phyloP scores from a whole-genome alignment of 768 basidiomycete genomes.

The Tylopilus sp. region DNA sequence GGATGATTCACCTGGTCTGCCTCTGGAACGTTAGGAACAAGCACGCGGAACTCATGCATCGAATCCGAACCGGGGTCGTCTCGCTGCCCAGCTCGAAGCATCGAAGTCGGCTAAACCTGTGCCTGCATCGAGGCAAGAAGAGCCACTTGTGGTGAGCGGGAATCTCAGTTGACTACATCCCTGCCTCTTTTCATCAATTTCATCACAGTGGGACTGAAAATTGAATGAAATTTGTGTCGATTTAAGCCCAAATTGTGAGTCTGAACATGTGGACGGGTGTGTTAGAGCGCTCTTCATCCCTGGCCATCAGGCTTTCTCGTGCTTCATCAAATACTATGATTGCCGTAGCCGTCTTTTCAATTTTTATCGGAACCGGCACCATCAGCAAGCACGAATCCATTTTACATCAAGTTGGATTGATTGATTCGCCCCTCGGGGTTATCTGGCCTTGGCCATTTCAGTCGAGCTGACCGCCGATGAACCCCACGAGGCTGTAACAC shows the following conservation, averaged over 20 bases:
- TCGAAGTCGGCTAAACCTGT: conserved; percentile 34
- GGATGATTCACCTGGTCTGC: conserved; percentile 21
- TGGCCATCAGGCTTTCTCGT: conserved; percentile 35
- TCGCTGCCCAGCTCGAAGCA: conserved; percentile 41
- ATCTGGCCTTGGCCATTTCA: conserved; percentile 22
- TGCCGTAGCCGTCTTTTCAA: conserved; percentile 28
- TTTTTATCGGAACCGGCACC: conserved; percentile 32
- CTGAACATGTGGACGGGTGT: conserved; percentile 19
- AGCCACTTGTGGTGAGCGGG: conserved; percentile 43
- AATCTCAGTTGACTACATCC: conserved; percentile 13
- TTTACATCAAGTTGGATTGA: conserved; percentile 22
- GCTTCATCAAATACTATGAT: conserved; percentile 30
- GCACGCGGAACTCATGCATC: conserved; percentile 40
- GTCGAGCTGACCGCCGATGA: conserved; percentile 20
- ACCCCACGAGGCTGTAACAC: conserved; percentile 31
- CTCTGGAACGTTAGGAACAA: conserved; percentile 32
- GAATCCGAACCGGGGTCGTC: conserved; percentile 45
- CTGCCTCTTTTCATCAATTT: conserved; percentile 29
- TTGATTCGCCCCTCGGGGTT: conserved; percentile 31
- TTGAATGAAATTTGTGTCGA: conserved; percentile 22
- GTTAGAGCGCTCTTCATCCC: conserved; percentile 21
- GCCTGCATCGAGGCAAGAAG: conserved; percentile 39
- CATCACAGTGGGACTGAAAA: conserved; percentile 41
- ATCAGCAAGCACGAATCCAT: conserved; percentile 21
- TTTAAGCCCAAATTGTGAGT: conserved; percentile 22